Conservation (phyloP, 2,329 filamentous ascomycete genomes). For the Magnaporthiopsis poae region DNA sequence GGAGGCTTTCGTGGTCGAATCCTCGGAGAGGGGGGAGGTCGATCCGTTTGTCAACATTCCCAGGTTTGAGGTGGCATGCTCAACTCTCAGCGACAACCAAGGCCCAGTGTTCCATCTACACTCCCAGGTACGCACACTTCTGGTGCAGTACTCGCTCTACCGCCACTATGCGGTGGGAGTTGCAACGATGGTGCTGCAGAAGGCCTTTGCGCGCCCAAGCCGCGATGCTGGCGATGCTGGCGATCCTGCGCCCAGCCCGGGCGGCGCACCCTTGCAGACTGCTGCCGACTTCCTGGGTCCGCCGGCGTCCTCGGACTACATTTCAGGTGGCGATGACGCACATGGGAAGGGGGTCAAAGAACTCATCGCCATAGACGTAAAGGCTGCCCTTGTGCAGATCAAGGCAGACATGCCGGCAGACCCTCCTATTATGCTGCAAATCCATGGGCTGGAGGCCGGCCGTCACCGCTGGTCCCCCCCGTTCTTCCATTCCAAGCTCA, state of each 20-base stretch:
- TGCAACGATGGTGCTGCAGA: slow-evolving; percentile 63
- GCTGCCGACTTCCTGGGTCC: slow-evolving; percentile 19
- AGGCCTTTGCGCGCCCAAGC: slow-evolving; percentile 51
- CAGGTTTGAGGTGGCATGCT: slow-evolving; percentile 75
- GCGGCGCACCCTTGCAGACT: slow-evolving; percentile 13
- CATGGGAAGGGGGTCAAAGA: slow-evolving; percentile 37
- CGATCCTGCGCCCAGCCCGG: slow-evolving; percentile 20
- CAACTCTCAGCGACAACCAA: slow-evolving; percentile 74
- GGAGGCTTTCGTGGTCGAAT: slow-evolving; percentile 85
- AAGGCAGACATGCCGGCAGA: slow-evolving; percentile 84
- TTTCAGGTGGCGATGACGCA: not conserved
- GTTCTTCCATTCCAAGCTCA: slow-evolving; percentile 65
- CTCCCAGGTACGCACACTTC: slow-evolving; percentile 66
- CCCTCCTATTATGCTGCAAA: slow-evolving; percentile 81
- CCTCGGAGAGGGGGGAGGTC: slow-evolving; percentile 69
- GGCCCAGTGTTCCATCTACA: slow-evolving; percentile 83
- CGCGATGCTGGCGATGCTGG: slow-evolving; percentile 22
- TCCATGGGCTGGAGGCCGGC: slow-evolving; percentile 73
- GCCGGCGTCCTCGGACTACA: not conserved
- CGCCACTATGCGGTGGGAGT: slow-evolving; percentile 84
- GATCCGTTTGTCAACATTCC: slow-evolving; percentile 83
- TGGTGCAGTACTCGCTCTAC: slow-evolving; percentile 84
- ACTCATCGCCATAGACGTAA: slow-evolving; percentile 71
- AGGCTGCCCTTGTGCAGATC: slow-evolving; percentile 70
- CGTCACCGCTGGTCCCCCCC: slow-evolving; percentile 81